phyloP scores from a whole-genome alignment of 306 rosid species.

The Corylus avellana region DNA sequence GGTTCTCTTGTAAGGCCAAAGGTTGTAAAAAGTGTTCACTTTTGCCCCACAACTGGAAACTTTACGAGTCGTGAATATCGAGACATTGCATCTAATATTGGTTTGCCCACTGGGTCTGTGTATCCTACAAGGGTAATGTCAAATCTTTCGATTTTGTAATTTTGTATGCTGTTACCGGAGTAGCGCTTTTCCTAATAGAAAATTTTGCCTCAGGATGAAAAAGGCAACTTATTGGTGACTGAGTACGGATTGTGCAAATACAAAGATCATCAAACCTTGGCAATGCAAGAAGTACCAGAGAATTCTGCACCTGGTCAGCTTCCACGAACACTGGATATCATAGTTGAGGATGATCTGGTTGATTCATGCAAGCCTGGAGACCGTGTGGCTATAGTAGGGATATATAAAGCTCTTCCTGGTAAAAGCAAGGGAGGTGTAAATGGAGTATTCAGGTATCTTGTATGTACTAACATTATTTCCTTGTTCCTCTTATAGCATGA shows the following conservation, averaged over 20 bases:
- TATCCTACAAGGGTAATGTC: conserved; percentile 96
- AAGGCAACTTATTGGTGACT: conserved; percentile 90
- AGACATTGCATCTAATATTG: conserved; percentile 91
- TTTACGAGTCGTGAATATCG: conserved; percentile 88
- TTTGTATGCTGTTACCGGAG: conserved; percentile 10
- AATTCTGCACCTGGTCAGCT: conserved; percentile 99
- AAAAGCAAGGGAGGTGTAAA: conserved; percentile 85
- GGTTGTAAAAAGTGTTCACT: conserved; percentile 96
- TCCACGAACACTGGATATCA: conserved; percentile 88
- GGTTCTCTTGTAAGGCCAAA: conserved; percentile 98
- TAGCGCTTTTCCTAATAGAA: conserved; percentile 8
- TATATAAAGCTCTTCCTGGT: conserved; percentile 93
- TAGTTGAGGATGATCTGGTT: conserved; percentile 92
- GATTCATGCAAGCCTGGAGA: conserved; percentile 99
- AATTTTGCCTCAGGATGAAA: conserved; percentile 63
- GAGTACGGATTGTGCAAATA: conserved; percentile 94
- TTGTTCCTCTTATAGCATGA: conserved; percentile 6
- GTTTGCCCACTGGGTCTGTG: conserved; percentile 92
- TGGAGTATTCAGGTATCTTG: conserved; percentile 90
- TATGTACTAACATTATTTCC: conserved; percentile 10
- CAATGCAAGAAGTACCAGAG: conserved; percentile 98
- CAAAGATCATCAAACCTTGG: conserved; percentile 92
- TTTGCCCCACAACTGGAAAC: conserved; percentile 74
- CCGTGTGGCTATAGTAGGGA: conserved; percentile 88
- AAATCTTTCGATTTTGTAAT: conserved; percentile 25